These are phyloP conservation scores for Phyllosticta ampelicida DNA, from an alignment of 2,329 filamentous ascomycete genomes.

Conservation along the genomic window DNA sequence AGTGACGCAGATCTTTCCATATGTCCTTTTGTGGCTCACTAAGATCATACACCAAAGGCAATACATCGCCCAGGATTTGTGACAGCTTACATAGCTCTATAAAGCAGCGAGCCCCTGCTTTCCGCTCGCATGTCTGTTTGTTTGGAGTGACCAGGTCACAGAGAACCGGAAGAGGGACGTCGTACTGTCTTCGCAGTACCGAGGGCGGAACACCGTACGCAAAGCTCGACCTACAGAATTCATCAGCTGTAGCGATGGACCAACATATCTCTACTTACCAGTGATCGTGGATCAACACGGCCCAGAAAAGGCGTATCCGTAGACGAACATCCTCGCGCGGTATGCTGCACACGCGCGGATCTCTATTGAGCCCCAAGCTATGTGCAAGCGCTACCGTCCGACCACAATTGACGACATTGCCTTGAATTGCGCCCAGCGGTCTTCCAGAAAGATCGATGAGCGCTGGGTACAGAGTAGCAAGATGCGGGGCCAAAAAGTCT, in stretches of 20 bases:
- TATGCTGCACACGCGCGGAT: slow-evolving; percentile 44
- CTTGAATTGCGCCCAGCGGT: slow-evolving; percentile 30
- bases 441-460: slow-evolving; percentile 32
- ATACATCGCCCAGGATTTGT: slow-evolving; percentile 29
- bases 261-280: slow-evolving; percentile 27
- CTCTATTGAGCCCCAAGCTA: slow-evolving; percentile 45
- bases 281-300: slow-evolving; percentile 45
- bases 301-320: slow-evolving; percentile 46
- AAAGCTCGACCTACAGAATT: slow-evolving; percentile 36
- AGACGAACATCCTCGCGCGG: slow-evolving; percentile 40
- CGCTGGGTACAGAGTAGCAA: slow-evolving; percentile 30
- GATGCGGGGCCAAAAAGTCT: slow-evolving; percentile 31
- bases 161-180: slow-evolving; percentile 43
- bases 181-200: slow-evolving; percentile 43
- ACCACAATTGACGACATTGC: slow-evolving; percentile 44
- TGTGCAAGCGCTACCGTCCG: slow-evolving; percentile 45
- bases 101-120: slow-evolving; percentile 40
- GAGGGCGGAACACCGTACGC: slow-evolving; percentile 46
- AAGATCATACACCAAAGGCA: slow-evolving; percentile 30
- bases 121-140: slow-evolving; percentile 28
- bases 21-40: slow-evolving; percentile 20
- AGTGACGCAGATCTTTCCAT: slow-evolving; percentile 20
- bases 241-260: neutral
- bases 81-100: slow-evolving; percentile 42
- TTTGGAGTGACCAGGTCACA: slow-evolving; percentile 26